Evolutionary conservation across 768 basidiomycete species (phyloP), one percentile per base, ranked within the genome.

Genomic region (Pulveroboletus sp.): DNA sequence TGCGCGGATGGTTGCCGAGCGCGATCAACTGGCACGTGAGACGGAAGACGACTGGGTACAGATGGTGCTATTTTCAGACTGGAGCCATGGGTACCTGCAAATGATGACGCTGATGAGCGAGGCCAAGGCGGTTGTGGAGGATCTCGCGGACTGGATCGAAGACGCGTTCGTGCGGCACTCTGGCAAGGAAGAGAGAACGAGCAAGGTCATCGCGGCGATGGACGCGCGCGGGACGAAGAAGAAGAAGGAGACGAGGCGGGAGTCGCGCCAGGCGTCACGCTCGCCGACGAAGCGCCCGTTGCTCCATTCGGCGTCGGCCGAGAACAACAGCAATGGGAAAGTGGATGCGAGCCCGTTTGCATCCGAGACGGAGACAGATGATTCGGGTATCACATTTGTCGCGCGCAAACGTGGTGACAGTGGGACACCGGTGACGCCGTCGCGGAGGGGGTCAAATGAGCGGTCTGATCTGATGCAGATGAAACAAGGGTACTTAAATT

Each of bases 11-110:
- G 74, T 72, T 59, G 72, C 71, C 52, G 87, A 90, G 63, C 73
- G 80, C 45, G 80, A 84, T 40, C 72, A 74, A 50, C 73, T 90
- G 38, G 72, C 72, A 4, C 63, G 74, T 20, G 87, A 97, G 70
- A 81, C 75, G 43, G 97, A 97, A 51, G 85, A 90, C 53, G 94
- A 97, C 65, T 94, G 94, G 94, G 92, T 97, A 19, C 87, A 89
- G 65, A 85, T 93, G 76, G 84, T 90, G 55, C 79, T 97, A 48
- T 91, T 95, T 68, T 88, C 90, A 25, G 94, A 94, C 40, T 97
- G 94, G 97, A 92, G 90, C 59, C 94, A 97, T 67, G 95, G 93
- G 32, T 97, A 93, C 72, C 77, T 95, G 59, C 95, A 97, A 73
- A 99, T 99, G 95, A 79, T 87, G 33, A 72, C 80, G 20, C 67